phyloP scores from a whole-genome alignment of 352 stramenopile genomes.

The Pythium folliculosum region DNA sequence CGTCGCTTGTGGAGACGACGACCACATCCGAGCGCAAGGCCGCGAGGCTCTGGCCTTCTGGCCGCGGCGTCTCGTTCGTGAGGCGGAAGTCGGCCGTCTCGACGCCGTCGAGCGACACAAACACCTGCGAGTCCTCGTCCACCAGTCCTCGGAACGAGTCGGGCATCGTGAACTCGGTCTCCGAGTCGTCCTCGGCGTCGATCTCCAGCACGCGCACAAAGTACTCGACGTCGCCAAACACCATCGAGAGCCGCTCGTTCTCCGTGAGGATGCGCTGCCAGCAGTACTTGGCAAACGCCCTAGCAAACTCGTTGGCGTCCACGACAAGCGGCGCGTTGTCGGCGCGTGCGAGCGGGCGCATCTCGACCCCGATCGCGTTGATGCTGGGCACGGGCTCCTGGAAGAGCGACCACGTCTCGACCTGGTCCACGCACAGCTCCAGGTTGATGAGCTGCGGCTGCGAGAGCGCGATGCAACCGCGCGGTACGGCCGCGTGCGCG shows the following conservation, averaged over 20 bases:
- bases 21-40: constrained; percentile 73
- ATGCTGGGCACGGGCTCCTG: constrained; percentile 44
- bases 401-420: constrained; percentile 78
- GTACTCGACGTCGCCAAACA: constrained; percentile 48
- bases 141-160: constrained; percentile 73
- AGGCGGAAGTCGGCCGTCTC: constrained; percentile 40
- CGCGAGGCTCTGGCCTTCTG: constrained; percentile 32
- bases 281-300: constrained; percentile 52
- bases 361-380: constrained; percentile 65
- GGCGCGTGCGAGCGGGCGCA: constrained; percentile 50
- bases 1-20: constrained; percentile 76
- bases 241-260: constrained; percentile 74
- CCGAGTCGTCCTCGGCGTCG: constrained; percentile 64
- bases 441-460: constrained; percentile 77
- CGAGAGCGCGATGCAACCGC: constrained; percentile 60
- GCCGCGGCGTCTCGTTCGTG: constrained; percentile 35
- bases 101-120: constrained; percentile 57
- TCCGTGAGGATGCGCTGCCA: constrained; percentile 74
- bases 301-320: constrained; percentile 54
- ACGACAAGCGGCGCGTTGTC: constrained; percentile 22
- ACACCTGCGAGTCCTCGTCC: constrained; percentile 60
- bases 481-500: constrained; percentile 38
- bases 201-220: constrained; percentile 77
- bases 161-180: constrained; percentile 87
- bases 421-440: constrained; percentile 74